phyloP scores from a whole-genome alignment of 2,329 filamentous ascomycete genomes.

The Pseudofabraea citricarpa region DNA sequence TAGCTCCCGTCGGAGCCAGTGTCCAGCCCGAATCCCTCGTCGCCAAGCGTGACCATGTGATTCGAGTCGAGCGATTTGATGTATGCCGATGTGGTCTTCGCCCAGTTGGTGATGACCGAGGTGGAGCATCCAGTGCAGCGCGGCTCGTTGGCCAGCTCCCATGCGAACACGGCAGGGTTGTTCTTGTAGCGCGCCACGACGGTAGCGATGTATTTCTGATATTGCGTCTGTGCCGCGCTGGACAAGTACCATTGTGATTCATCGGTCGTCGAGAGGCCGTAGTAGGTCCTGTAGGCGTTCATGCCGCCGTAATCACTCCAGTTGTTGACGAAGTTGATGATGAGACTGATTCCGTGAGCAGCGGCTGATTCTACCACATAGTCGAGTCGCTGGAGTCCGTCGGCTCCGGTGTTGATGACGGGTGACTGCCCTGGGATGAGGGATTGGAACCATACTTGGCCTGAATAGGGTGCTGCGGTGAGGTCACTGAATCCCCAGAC shows the following conservation, averaged over 20 bases:
- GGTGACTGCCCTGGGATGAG: constrained; percentile 39
- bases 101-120: constrained; percentile 56
- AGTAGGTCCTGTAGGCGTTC: constrained; percentile 50
- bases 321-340: constrained; percentile 65
- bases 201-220: constrained; percentile 52
- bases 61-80: constrained; percentile 58
- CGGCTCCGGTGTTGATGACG: constrained; percentile 58
- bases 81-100: constrained; percentile 50
- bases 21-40: constrained; percentile 51
- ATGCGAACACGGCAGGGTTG: constrained; percentile 58
- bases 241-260: constrained; percentile 50
- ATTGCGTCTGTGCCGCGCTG: constrained; percentile 46
- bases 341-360: constrained; percentile 54
- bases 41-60: constrained; percentile 60
- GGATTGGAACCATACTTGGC: constrained; percentile 37
- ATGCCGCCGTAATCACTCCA: constrained; percentile 67
- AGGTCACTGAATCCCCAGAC: constrained; percentile 63
- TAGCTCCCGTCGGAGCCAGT: constrained; percentile 34
- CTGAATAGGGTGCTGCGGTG: constrained; percentile 31
- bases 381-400: constrained; percentile 61
- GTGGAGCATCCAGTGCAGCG: constrained; percentile 56
- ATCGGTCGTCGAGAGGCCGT: constrained; percentile 41
- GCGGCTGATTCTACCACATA: constrained; percentile 58
- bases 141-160: constrained; percentile 68
- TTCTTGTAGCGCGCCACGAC: constrained; percentile 56